Evolutionary conservation across 371 early-diverging fungal genomes (phyloP), one percentile per base, ranked within the genome.

Genomic region (Chytridium lagenaria): DNA sequence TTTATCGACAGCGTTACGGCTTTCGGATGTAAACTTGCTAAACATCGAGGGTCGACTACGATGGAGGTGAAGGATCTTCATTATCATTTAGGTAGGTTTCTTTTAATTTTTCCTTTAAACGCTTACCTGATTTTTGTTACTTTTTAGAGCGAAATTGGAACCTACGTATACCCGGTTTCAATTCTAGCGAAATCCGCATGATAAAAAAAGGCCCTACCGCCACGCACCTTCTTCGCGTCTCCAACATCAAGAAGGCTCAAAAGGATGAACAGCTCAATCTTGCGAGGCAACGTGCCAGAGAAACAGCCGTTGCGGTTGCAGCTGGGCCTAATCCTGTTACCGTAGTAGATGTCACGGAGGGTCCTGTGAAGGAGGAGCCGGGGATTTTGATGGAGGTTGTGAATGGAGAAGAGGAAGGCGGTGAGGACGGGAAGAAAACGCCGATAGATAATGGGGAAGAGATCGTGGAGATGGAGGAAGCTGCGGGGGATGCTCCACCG

Each of bases 41-140:
- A 93, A 72, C 98, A 97, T 81, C 88, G 98, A 37, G 90, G 91
- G 72, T 91, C 94, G 2, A 84, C 89, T 70, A 88, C 90, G 28
- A 76, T 96, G 44, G 95, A 95, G 75, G 94, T 95, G 28, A 94
- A 93, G 77, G 98, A 97, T 78, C 80, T 96, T 49, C 95, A 95
- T 77, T 86, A 96, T 44, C 93, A 95, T 70, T 85, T 97, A 39
- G 94, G 93, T 92, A 88, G 68, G 70, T 22, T 39, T 50, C 26
- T 33, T 23, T 39, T 34, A 1, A 33, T 38, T 50, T 76, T 31
- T 49, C 22, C 50, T 55, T 38, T 50, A 38, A n/a, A 7, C 37
- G 39, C 44, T 28, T 19, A 12, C 28, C 59, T 23, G 34, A 34
- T n/a, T 38, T 67, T 55, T 12, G 38, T 19, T 67, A 63, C 59